phyloP scores from a whole-genome alignment of 306 rosid genomes.

The Castanopsis chinensis region DNA sequence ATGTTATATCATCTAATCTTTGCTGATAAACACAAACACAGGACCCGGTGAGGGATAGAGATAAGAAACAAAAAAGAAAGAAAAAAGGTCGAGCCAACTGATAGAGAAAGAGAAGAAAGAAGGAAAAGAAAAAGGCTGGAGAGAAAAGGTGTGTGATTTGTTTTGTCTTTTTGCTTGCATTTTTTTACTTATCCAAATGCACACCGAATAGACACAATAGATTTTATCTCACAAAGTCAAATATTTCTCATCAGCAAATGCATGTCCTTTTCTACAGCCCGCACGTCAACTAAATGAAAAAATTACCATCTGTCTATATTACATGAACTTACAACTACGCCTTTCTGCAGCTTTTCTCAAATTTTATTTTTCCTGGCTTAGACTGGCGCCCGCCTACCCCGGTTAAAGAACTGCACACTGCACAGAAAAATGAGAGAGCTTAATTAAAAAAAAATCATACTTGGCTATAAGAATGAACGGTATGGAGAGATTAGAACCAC shows the following conservation, averaged over 20 bases:
- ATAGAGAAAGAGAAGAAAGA: too few relatives aligned
- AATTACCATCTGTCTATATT: slow-evolving; percentile 38
- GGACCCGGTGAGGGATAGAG: too few relatives aligned
- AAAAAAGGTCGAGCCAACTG: too few relatives aligned
- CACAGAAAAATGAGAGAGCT: slow-evolving; percentile 7
- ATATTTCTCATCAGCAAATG: not conserved
- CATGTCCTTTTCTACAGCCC: slow-evolving; percentile 5
- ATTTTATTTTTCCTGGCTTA: slow-evolving; percentile 30
- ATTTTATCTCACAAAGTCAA: too few relatives aligned
- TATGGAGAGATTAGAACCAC: not conserved
- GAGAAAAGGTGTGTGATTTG: too few relatives aligned
- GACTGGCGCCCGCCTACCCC: slow-evolving; percentile 87
- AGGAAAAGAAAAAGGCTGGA: too few relatives aligned
- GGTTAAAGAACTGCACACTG: slow-evolving; percentile 64
- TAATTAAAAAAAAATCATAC: slow-evolving; percentile 2
- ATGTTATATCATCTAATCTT: too few relatives aligned
- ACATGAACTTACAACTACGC: slow-evolving; percentile 47
- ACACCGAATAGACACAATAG: too few relatives aligned
- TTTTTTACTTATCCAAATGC: too few relatives aligned
- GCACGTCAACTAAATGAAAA: slow-evolving; percentile 15
- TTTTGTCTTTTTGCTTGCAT: too few relatives aligned
- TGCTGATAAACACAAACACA: too few relatives aligned
- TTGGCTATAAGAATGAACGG: not conserved
- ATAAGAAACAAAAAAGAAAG: too few relatives aligned
- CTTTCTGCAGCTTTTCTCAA: slow-evolving; percentile 22